Evolutionary conservation across 2,329 filamentous ascomycete species (phyloP), one percentile per base, ranked within the genome.

Genomic region (Capronia coronata): DNA sequence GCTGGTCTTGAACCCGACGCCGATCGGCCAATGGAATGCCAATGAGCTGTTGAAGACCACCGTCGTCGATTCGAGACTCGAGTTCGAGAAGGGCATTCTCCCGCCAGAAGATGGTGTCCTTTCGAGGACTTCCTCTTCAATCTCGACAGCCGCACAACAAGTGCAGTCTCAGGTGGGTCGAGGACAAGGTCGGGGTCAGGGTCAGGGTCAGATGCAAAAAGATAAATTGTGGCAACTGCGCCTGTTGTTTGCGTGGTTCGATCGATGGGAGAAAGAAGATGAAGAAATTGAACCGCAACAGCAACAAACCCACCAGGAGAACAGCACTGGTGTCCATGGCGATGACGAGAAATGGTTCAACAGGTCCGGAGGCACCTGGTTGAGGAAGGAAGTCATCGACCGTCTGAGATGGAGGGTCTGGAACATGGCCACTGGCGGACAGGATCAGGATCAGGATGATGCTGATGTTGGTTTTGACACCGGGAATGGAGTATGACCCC

Each of bases 51-150:
- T 76, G 7, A 72, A 74, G 25, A 71, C 72, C 3, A 84, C 79
- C 3, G 75, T 78, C 0, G 80, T 94, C 1, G 90, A 95, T 63
- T 79, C 82, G 25, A 74, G 84, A 32, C 69, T 95, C 21, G 78
- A 83, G 50, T 72, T 95, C 41, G 78, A 78, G 47, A 69, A 68
- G 46, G 75, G 69, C 6, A 34, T 57, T 49, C 51, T 60, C 5
- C 48, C 44, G 11, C 44, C 39, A 2, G 32, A 46, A 21, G 64
- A 65, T 55, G 67, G 62, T 5, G 62, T 63, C 32, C 32, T 35
- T 35, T n/a, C 21, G n/a, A n/a, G n/a, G n/a, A n/a, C n/a, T n/a
- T n/a, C n/a, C n/a, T n/a, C n/a, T n/a, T n/a, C n/a, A n/a, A n/a
- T n/a, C n/a, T n/a, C n/a, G n/a, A n/a, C n/a, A n/a, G n/a, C n/a